Evolutionary conservation across 768 basidiomycete genomes (phyloP).

Genomic region (Amanita fuliginea): DNA sequence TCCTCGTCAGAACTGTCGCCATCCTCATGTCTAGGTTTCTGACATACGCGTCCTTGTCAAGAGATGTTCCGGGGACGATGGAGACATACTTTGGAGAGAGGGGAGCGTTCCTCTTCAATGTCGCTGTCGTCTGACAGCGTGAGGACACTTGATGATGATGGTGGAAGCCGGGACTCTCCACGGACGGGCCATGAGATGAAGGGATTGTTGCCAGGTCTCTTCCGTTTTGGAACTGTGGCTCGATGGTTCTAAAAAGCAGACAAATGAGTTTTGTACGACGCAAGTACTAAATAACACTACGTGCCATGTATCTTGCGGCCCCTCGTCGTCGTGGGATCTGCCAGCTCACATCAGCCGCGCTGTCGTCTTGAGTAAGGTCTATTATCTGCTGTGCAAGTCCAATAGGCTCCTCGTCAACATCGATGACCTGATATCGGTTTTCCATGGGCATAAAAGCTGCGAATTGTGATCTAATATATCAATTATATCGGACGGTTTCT

Average conservation of each 20-base stretch:
- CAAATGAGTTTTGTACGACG: no score
- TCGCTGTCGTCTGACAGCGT: neutral
- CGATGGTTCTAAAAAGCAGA: neutral
- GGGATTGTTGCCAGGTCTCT: neutral
- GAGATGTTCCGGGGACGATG: neutral
- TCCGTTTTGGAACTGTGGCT: neutral
- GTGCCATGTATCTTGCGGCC: neutral
- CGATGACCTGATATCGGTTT: neutral
- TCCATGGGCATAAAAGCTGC: neutral
- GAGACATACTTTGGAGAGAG: neutral
- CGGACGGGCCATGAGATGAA: no score
- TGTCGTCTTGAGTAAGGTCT: slow-evolving; percentile 2
- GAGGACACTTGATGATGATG: neutral
- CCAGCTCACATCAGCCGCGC: neutral
- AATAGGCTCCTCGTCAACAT: neutral
- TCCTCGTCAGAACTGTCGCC: neutral
- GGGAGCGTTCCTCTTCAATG: neutral
- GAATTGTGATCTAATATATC: neutral
- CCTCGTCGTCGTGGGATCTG: no score
- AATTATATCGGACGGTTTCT: no score
- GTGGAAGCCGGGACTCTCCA: no score
- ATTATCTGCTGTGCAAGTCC: neutral
- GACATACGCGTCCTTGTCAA: neutral
- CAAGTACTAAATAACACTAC: no score
- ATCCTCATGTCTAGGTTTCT: neutral